Conservation (phyloP, 140 eudicot species). For the Senecio squalidus region DNA sequence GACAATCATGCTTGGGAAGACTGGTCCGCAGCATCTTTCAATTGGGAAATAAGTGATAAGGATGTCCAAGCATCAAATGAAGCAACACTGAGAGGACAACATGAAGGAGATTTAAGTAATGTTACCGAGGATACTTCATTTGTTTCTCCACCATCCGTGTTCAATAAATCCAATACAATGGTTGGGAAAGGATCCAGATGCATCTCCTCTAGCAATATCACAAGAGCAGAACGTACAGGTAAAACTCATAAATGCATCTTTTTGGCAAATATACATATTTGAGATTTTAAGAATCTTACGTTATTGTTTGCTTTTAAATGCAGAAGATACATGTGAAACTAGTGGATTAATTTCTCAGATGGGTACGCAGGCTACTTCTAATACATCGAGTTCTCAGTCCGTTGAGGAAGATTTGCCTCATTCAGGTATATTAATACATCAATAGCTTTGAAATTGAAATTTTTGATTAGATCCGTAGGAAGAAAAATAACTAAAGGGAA, state of each 20-base stretch:
- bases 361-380: constrained; percentile 8
- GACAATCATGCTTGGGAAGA: constrained; percentile 30
- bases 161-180: constrained; percentile 12
- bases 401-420: constrained; percentile 12
- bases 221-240: constrained; percentile 33
- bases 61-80: constrained; percentile 17
- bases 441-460: too few relatives aligned
- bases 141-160: constrained; percentile 5
- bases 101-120: constrained; percentile 10
- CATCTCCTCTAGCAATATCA: constrained; percentile 17
- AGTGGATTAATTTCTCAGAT: constrained; percentile 11
- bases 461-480: too few relatives aligned
- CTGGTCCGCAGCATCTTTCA: constrained; percentile 18
- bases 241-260: background rate
- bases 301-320: background rate
- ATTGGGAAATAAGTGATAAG: constrained; percentile 18
- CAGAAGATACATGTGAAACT: constrained; percentile 19
- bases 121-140: background rate
- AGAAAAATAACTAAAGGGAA: too few relatives aligned
- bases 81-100: constrained; percentile 15
- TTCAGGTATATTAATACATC: constrained; percentile 28
- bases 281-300: too few relatives aligned
- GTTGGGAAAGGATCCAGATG: constrained; percentile 24
- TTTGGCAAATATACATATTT: background rate
- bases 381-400: constrained; percentile 17